Evolutionary conservation across 345 rosid species (phyloP), one percentile per base, ranked within the genome.

Genomic region (Sonneratia alba): DNA sequence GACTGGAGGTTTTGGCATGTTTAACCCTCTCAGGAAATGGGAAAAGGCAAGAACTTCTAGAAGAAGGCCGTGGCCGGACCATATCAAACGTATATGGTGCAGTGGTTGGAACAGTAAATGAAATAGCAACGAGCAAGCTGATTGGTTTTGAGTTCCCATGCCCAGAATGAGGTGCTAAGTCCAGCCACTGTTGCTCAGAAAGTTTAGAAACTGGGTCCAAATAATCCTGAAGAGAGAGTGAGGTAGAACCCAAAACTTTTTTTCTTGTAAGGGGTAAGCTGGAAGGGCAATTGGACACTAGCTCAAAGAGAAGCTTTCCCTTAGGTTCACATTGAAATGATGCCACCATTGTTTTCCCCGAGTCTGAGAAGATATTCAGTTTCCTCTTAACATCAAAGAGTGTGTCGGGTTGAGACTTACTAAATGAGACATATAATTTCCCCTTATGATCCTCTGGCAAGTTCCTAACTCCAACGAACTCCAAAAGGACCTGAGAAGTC

Each of bases 301-400:
- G 90, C 74, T 92, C 91, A 73, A 96, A 88, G 65, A 82, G 79
- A 69, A 96, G 82, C 74, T 95, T 86, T 68, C 98, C 99, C 34
- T 71, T 80, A 6, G 94, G 87, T 55, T 95, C 94, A 84, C 99
- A 90, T 34, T 79, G 88, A 78, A 95, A 89, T 3, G 85, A 79
- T 75, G 90, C 88, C 73, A 88, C 86, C 75, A 86, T 87, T 83
- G 90, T 92, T 78, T 79, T 78, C 51, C 83, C 79, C 14, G 92
- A 79, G 80, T 85, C 84, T 3, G 97, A 90, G 18, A 79, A 76
- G 68, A 94, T 74, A 3, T 83, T 83, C 72, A 86, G 80, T 69
- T 73, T 87, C 68, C 75, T 82, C 79, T 91, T 91, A 59, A 80
- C 81, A 77, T 85, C 81, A 74, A 86, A 87, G 76, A 87, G 78